These are phyloP conservation scores for Monosporascus sp. DNA, from an alignment of 2,329 filamentous ascomycete species.

Conservation along the genomic window DNA sequence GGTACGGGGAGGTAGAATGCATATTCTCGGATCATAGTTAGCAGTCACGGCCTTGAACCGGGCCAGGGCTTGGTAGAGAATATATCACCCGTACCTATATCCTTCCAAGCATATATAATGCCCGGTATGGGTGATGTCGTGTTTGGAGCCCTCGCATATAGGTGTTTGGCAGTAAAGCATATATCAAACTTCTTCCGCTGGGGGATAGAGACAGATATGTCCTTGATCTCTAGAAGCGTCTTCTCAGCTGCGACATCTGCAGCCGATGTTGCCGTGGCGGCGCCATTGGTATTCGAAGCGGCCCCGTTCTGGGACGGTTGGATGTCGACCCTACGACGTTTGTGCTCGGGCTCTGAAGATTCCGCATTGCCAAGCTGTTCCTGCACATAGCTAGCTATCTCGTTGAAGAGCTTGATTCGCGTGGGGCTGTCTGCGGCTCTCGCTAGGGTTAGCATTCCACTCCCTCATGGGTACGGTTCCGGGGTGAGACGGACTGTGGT, in stretches of 20 bases:
- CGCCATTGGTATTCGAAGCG: slow-evolving; percentile 15
- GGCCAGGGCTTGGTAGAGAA: background rate
- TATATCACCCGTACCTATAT: slow-evolving; percentile 47
- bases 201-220: slow-evolving; percentile 62
- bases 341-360: slow-evolving; percentile 40
- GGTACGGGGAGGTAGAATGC: slow-evolving; percentile 60
- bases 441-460: slow-evolving; percentile 4
- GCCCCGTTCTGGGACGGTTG: slow-evolving; percentile 24
- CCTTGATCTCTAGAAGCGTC: slow-evolving; percentile 56
- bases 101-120: slow-evolving; percentile 54
- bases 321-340: slow-evolving; percentile 48
- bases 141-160: slow-evolving; percentile 52
- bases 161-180: slow-evolving; percentile 53
- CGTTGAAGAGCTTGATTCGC: slow-evolving; percentile 50
- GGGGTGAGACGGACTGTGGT: background rate
- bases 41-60: background rate
- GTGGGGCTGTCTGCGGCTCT: slow-evolving; percentile 42
- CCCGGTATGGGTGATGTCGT: slow-evolving; percentile 47
- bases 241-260: slow-evolving; percentile 43
- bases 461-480: background rate
- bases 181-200: slow-evolving; percentile 65
- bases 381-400: slow-evolving; percentile 47
- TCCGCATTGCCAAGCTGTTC: slow-evolving; percentile 32
- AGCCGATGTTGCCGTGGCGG: slow-evolving; percentile 16
- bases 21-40: slow-evolving; percentile 41